Evolutionary conservation across 2,329 filamentous ascomycete genomes (phyloP).

Genomic region (Cucurbitaria berberidis): DNA sequence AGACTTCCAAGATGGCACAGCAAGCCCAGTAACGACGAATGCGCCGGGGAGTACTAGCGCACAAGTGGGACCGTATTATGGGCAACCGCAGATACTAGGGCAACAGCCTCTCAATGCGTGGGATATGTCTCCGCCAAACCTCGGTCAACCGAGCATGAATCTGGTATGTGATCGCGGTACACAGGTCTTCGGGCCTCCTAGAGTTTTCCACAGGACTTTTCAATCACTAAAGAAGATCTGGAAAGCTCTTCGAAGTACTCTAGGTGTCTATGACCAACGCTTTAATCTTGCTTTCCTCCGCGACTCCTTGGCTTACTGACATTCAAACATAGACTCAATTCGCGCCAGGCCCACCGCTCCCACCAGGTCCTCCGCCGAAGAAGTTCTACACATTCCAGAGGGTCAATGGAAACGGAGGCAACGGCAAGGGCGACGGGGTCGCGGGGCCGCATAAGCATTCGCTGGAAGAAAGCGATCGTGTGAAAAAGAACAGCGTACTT

Average conservation of each 20-base stretch:
- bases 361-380: conserved; percentile 15
- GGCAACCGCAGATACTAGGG: conserved; percentile 18
- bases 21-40: conserved; percentile 9
- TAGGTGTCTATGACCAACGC: not conserved
- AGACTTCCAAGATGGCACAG: conserved; percentile 13
- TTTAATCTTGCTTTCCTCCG: not conserved
- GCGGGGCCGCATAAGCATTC: conserved; percentile 77
- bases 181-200: not conserved
- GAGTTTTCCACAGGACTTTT: not conserved
- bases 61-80: conserved; percentile 32
- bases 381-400: conserved; percentile 73
- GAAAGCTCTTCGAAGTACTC: not conserved
- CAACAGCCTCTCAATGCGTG: conserved; percentile 28
- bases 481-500: conserved; percentile 81
- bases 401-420: conserved; percentile 77
- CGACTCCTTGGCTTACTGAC: not conserved
- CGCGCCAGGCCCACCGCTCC: conserved; percentile 6
- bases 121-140: conserved; percentile 28
- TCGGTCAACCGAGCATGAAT: conserved; percentile 19
- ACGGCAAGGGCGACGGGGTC: conserved; percentile 73
- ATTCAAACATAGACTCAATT: conserved; percentile 8
- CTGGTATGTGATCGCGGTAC: conserved; percentile 4
- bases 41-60: conserved; percentile 6
- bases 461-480: conserved; percentile 74
- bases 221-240: not conserved